Evolutionary conservation across 73 alveolate species (phyloP), one percentile per base, ranked within the genome.

Genomic region (Urostyla sp.): DNA sequence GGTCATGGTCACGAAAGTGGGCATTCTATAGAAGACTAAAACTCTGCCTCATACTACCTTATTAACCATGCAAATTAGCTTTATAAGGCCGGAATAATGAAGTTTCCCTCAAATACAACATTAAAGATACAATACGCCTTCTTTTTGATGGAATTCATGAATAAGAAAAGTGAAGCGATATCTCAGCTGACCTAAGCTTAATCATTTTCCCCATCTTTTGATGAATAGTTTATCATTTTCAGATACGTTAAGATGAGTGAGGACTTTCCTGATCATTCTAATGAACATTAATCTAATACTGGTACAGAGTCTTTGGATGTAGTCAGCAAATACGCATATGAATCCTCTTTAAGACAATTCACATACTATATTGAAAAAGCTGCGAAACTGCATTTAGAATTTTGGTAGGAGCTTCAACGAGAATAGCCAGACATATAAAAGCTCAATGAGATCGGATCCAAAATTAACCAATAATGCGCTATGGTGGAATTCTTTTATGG

Each of bases 61-160:
- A 13, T 61, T 8, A 1, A 77, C 13, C 89, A 77, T 77, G 89
- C 81, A 21, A 59, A 60, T 28, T 35, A 56, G 28, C 37, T 77
- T 94, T 95, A 92, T 63, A 72, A 84, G 48, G 78, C 82, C 40
- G 99, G 96, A 0, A 81, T 95, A 0, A 78, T 83, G 66, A 95
- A 89, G 81, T 95, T 95, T 79, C 97, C 99, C 0, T 90, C 87
- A 26, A 87, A 94, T 45, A 87, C 98, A 31, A 74, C 96, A 11
- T 59, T 95, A 13, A 73, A 93, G 38, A 90, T 95, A 3, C 77
- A 89, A 46, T 95, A 90, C 74, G 96, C 99, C 7, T 88, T 95
- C 78, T 95, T 95, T 87, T 74, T 95, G 36, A 73, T 90, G 88
- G 96, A 92, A 63, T 52, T 96, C 66, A 85, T 92, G 95, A 94